Base-by-base conservation (phyloP, 2,329 filamentous ascomycete species). In the Xylaria sp. region DNA sequence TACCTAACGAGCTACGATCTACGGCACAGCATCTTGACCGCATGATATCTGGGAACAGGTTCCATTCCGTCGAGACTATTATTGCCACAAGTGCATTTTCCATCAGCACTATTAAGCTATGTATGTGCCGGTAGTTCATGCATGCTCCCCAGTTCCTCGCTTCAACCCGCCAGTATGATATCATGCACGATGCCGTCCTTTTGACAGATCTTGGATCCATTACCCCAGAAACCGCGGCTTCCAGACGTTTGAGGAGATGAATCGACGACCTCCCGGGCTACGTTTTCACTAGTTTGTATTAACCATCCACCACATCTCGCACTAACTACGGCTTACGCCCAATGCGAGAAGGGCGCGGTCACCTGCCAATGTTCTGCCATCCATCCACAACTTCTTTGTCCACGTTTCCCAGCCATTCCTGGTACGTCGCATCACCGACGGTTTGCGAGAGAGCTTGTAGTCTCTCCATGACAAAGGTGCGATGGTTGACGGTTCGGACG, bases 381-480 rank as follows among this genome's bases (percentile, higher is more conserved):
- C 79, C 83, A 9, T 77, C 77, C 62, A 93, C 67, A 13, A 92
- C 82, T 60, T 92, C 86, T 66, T 80, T 80, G 72, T 94, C 90
- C 30, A 94, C 88, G 63, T 92, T 89, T n/a, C 79, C 79, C 11
- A 85, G 74, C 84, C 87, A 92, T 58, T 83, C 79, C 70, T 87
- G 80, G 71, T 94, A 93, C 2, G 71, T 75, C 54, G 82, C 78
- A 66, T 87, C 82, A 1, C 90, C 90, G 3, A 79, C 79, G 3
- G 78, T 76, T 54, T 76, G 76, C 18, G 92, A 81, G 4, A 87
- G 75, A 11, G 79, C 76, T 58, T 83, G 78, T 39, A 94, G 70
- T 56, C 84, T 81, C 62, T 83, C 79, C 66, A 80, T 80, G 2
- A 92, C 80, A 71, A 89, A 92, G 1, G 78, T 74, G 52, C 85